These are phyloP conservation scores for Backusella sp. DNA, from an alignment of 192 early-diverging fungal species.

Conservation along the genomic window DNA sequence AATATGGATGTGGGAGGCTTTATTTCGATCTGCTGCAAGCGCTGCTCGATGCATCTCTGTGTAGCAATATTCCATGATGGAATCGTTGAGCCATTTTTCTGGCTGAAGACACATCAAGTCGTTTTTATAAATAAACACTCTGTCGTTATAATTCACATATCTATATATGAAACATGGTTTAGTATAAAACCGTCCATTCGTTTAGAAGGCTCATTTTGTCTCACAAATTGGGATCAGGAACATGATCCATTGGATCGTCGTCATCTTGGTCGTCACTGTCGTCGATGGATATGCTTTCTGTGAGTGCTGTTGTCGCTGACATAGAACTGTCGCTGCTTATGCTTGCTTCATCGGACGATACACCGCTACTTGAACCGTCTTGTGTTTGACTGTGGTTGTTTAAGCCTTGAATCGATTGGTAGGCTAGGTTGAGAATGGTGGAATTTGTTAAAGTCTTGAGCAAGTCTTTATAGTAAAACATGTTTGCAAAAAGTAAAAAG, in stretches of 20 bases:
- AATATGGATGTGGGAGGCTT: neutral
- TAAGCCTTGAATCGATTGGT: neutral
- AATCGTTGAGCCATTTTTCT: neutral
- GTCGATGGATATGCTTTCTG: neutral
- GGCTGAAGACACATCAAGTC: neutral
- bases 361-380: neutral
- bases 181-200: too few relatives aligned
- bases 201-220: neutral
- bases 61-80: neutral
- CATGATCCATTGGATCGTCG: neutral
- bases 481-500: neutral
- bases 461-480: neutral
- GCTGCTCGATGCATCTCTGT: neutral
- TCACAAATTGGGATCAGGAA: neutral
- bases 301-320: neutral
- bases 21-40: neutral
- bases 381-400: neutral
- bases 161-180: too few relatives aligned
- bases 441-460: neutral
- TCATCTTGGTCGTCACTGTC: neutral
- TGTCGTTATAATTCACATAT: neutral
- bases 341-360: neutral
- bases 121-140: neutral
- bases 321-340: neutral
- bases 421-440: neutral